Evolutionary conservation across 2,329 filamentous ascomycete genomes (phyloP), one percentile per base, ranked within the genome.

Genomic region (Chaetomiaceae sp.): DNA sequence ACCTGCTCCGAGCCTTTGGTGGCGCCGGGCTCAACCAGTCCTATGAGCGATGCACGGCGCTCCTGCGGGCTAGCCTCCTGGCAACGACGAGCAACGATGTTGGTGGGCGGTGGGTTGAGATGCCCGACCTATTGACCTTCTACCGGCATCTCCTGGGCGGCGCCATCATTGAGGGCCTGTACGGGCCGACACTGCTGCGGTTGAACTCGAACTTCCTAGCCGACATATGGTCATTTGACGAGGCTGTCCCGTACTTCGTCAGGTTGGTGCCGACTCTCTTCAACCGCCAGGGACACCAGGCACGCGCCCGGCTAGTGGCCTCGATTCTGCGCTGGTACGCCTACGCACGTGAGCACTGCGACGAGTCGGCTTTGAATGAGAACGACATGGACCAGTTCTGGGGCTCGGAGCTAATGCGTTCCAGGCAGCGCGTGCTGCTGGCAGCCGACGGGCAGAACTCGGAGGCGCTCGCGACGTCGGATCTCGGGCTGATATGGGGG

Each of bases 401-500:
- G 44, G 44, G 44, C 3, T 47, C 32, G 10, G 6, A 41, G 8
- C 11, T 34, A 11, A 33, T 33, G 24, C 19, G 42, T 2, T 24
- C 20, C 7, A 10, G 34, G 3, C 42, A 45, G 12, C 11, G 27
- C n/a, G 26, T 20, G 4, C 34, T 45, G n/a, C 18, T 34, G 12
- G 14, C 15, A 6, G 30, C 30, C 6, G 33, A 29, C 30, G 44
- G 30, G 4, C 37, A 41, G 3, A 38, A 47, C 17, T 18, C 39
- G 9, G 37, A 40, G 1, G 18, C 29, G 2, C 10, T 41, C 4
- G 29, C 30, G 2, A 27, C 37, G 14, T 7, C 26, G 1, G 38
- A 41, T 17, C 29, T 45, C 9, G 42, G 42, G 3, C 19, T 39
- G 3, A 30, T 36, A 14, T 45, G 42, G 42, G 42, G 26, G 34